Base-by-base conservation (phyloP, 2,329 filamentous ascomycete genomes). In the Nothophaeocryptopus gaeumannii region DNA sequence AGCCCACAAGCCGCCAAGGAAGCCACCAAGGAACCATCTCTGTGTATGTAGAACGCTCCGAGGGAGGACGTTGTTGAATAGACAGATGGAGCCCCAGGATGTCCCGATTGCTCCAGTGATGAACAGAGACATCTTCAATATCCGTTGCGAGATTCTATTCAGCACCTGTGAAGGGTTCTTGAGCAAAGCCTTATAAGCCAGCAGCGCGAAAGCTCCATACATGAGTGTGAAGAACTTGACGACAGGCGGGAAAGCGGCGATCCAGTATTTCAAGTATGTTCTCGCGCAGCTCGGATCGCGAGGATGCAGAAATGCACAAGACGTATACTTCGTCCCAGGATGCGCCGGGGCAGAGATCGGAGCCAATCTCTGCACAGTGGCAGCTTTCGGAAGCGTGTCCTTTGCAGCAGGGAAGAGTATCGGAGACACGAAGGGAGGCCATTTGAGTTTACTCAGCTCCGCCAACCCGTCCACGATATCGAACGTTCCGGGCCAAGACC, bases 241-340 rank as follows among this genome's bases (percentile, higher is more conserved):
- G 26, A 96, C 74, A 1, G 80, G 77, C 0, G 91, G 90, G 69
- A 96, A 93, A 1, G 89, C 85, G 47, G 82, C 81, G 50, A 96
- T 82, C 81, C 88, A 92, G 71, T 93, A 95, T 53, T 88, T 88
- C 39, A 96, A 74, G 67, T 91, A 95, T 2, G 89, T 95, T 29
- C 88, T 87, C 33, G 86, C 79, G 69, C 92, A 99, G 13, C 88
- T 95, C 1, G 92, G 91, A 62, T 95, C 88, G 13, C 81, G 78
- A 0, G 92, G 91, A 67, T 99, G 92, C 2, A 97, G 81, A 2
- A 92, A 79, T 1, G 92, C 92, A 71, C 93, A 99, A 37, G 89
- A 92, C 14, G 96, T 81, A 20, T 84, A 86, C 8, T 81, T 84
- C 67, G 95, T 92, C 36, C 89, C 83, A 1, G 92, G 92, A 64